A percentile compares a stretch with the other conserved stretches of the same genome.
phyloP scores from a whole-genome alignment of 208 protist species.

The Trypanosoma grayi region DNA sequence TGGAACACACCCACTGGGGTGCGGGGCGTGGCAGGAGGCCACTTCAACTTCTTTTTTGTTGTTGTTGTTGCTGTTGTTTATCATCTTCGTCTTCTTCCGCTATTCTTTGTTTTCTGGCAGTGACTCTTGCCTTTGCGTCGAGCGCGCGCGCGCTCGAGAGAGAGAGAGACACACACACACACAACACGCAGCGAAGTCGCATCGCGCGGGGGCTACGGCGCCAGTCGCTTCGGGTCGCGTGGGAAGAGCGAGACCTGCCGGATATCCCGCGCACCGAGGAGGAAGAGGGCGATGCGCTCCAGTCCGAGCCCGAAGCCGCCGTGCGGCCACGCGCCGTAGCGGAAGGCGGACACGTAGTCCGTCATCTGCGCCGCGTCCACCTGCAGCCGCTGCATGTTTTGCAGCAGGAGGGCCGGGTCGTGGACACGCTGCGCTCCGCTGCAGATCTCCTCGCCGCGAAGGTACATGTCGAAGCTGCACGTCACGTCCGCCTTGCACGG shows the following conservation, averaged over 20 bases:
- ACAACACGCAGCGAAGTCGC: neutral
- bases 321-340: conserved; percentile 96
- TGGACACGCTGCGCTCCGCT: conserved; percentile 99
- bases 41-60: too few species aligned
- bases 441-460: conserved; percentile 99
- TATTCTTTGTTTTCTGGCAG: too few species aligned
- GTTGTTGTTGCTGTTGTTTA: too few species aligned
- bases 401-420: conserved; percentile 82
- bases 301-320: conserved; percentile 98
- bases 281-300: conserved; percentile 98
- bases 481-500: conserved; percentile 24
- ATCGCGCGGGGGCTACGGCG: conserved; percentile 67
- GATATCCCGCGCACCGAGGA: conserved; percentile 96
- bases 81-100: too few species aligned
- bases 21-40: too few species aligned
- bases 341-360: conserved; percentile 97
- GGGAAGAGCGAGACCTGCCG: conserved; percentile 98
- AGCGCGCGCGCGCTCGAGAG: too few species aligned
- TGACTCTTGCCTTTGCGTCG: too few species aligned
- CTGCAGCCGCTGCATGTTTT: conserved; percentile 46
- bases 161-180: conserved; percentile 6
- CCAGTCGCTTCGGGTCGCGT: conserved; percentile 95
- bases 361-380: conserved; percentile 49
- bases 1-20: too few species aligned
- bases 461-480: conserved; percentile 97